Evolutionary conservation across 2,329 filamentous ascomycete species (phyloP).

Genomic region (Fusarium secorum): DNA sequence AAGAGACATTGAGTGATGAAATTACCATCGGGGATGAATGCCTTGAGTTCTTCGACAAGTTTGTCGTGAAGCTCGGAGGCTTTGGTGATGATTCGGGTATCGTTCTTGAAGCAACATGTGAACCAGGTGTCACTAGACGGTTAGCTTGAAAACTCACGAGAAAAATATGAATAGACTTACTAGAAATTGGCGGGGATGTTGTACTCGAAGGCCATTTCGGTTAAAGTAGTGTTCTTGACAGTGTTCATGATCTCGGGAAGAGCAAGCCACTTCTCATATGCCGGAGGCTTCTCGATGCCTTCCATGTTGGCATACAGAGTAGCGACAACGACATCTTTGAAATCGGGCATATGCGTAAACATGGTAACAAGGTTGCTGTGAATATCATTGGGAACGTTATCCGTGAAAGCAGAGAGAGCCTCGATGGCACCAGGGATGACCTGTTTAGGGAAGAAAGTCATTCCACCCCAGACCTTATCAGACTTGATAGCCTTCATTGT

Average conservation of each 20-base stretch:
- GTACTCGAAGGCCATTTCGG: conserved; percentile 30
- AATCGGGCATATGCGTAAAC: conserved; percentile 13
- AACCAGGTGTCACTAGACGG: conserved; percentile 17
- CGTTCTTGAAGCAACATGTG: conserved; percentile 26
- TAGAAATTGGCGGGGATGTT: conserved; percentile 24
- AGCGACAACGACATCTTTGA: conserved; percentile 17
- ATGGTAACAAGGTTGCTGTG: conserved; percentile 22
- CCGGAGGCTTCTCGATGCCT: conserved; percentile 16
- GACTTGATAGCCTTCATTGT: conserved; percentile 39
- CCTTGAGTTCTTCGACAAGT: conserved; percentile 21
- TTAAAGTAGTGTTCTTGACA: conserved; percentile 24
- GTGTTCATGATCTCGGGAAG: conserved; percentile 24
- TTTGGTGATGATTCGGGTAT: conserved; percentile 17
- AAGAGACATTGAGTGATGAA: conserved; percentile 27
- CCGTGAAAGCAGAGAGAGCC: neutral
- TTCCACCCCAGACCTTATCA: conserved; percentile 29
- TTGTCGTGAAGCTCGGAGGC: conserved; percentile 18
- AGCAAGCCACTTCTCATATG: conserved; percentile 28
- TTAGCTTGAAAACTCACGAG: neutral
- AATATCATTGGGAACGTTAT: conserved; percentile 20
- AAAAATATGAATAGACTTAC: neutral
- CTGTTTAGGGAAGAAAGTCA: conserved; percentile 23
- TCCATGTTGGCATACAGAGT: conserved; percentile 24
- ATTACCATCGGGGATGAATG: conserved; percentile 17
- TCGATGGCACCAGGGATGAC: conserved; percentile 15